Percentiles rank a stretch among this genome's conserved stretches.
Conservation (phyloP, 1,284 basidiomycete genomes). For the Chalciporus sp. region DNA sequence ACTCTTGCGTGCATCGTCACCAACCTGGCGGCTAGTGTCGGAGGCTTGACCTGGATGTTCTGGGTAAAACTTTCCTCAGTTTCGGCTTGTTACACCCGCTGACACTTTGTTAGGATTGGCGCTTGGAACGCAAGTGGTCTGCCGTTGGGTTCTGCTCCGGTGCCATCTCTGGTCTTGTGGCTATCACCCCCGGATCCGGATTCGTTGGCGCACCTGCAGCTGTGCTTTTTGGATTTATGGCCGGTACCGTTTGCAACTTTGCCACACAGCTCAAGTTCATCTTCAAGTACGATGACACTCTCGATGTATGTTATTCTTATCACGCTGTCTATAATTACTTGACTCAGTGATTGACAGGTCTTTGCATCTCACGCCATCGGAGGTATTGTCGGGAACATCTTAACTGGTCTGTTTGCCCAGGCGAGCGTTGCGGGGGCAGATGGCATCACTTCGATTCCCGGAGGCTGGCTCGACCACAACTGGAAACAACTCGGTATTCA, state of each 20-base stretch:
- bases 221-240: constrained; percentile 84
- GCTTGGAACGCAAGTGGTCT: constrained; percentile 91
- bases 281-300: constrained; percentile 73
- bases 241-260: constrained; percentile 88
- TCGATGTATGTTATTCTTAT: constrained; percentile 57
- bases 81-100: not conserved
- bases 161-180: constrained; percentile 87
- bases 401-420: constrained; percentile 91
- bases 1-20: constrained; percentile 92
- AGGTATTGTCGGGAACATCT: constrained; percentile 84
- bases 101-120: constrained; percentile 65
- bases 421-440: constrained; percentile 83
- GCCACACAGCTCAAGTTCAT: constrained; percentile 92
- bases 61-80: constrained; percentile 46
- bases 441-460: constrained; percentile 70
- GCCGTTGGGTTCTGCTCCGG: constrained; percentile 97
- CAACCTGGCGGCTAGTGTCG: constrained; percentile 85
- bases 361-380: constrained; percentile 91
- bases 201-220: constrained; percentile 87
- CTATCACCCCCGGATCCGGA: constrained; percentile 91
- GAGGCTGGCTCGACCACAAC: constrained; percentile 92
- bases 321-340: not conserved
- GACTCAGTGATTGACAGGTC: constrained; percentile 48
- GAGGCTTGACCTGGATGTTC: constrained; percentile 94
- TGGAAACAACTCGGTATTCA: constrained; percentile 87